These are phyloP conservation scores for Peronospora destructor DNA, from an alignment of 352 stramenopile species.

Conservation along the genomic window DNA sequence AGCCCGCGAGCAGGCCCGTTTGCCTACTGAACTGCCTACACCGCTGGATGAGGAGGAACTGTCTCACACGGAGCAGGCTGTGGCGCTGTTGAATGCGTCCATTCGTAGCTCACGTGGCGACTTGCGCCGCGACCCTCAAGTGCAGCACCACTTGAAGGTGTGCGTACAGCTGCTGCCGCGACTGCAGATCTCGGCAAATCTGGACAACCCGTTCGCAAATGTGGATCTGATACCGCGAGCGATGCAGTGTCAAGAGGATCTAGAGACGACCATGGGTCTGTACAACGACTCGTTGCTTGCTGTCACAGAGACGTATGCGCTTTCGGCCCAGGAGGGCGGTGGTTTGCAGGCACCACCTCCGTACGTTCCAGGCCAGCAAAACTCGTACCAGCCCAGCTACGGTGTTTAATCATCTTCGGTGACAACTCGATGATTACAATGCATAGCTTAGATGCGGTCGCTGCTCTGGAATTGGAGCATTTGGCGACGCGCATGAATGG, in stretches of 20 bases:
- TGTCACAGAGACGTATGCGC: slow-evolving; percentile 79
- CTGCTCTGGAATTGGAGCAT: not conserved
- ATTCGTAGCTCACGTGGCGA: slow-evolving; percentile 80
- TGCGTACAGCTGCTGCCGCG: slow-evolving; percentile 80
- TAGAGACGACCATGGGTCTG: slow-evolving; percentile 81
- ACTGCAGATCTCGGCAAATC: slow-evolving; percentile 82
- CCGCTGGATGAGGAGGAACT: slow-evolving; percentile 83
- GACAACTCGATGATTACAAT: slow-evolving; percentile 8
- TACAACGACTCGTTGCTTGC: slow-evolving; percentile 87
- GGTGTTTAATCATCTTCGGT: slow-evolving; percentile 46
- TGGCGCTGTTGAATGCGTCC: slow-evolving; percentile 61
- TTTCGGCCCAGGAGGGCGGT: slow-evolving; percentile 63
- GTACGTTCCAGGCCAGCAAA: slow-evolving; percentile 85
- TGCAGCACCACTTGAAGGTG: slow-evolving; percentile 84
- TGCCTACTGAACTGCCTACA: slow-evolving; percentile 77
- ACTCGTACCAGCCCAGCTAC: slow-evolving; percentile 86
- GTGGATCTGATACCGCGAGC: slow-evolving; percentile 80
- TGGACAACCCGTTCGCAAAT: slow-evolving; percentile 86
- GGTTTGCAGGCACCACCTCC: slow-evolving; percentile 57
- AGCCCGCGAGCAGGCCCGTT: slow-evolving; percentile 65
- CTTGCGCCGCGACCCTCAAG: slow-evolving; percentile 65
- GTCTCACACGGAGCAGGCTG: slow-evolving; percentile 76
- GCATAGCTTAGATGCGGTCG: slow-evolving; percentile 9
- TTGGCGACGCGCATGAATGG: slow-evolving; percentile 10
- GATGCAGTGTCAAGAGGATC: slow-evolving; percentile 85